phyloP scores from a whole-genome alignment of 768 basidiomycete species.

The Megacollybia marginata region DNA sequence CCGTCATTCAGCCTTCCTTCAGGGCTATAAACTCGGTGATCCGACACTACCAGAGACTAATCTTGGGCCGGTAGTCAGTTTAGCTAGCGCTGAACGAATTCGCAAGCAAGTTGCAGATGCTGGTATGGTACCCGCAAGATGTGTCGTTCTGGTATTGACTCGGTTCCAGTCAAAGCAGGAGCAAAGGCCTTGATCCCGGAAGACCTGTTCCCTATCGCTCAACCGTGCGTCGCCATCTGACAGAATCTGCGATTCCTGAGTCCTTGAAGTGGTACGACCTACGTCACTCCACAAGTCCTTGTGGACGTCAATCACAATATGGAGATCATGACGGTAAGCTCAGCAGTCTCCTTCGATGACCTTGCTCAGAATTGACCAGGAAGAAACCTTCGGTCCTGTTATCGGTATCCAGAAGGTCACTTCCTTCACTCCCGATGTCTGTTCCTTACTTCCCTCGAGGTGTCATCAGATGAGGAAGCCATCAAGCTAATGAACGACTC shows the following conservation, averaged over 20 bases:
- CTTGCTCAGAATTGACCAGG: conserved; percentile 26
- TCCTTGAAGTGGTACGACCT: conserved; percentile 61
- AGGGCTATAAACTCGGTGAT: conserved; percentile 84
- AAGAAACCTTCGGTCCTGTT: conserved; percentile 91
- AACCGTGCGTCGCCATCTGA: conserved; percentile 41
- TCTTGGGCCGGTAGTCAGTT: conserved; percentile 88
- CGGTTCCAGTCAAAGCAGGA: conserved; percentile 56
- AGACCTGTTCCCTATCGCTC: conserved; percentile 57
- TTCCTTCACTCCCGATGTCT: not conserved
- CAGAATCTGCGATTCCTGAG: not conserved
- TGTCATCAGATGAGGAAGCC: conserved; percentile 82
- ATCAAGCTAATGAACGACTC: conserved; percentile 94
- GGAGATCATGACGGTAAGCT: conserved; percentile 81
- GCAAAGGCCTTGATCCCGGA: conserved; percentile 72
- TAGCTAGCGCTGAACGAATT: conserved; percentile 80
- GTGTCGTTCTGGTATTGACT: not conserved
- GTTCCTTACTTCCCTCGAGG: conserved; percentile 31
- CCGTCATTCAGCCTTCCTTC: not conserved
- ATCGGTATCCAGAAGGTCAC: conserved; percentile 86
- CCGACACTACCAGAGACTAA: conserved; percentile 69
- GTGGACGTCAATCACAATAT: conserved; percentile 92
- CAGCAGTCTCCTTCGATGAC: not conserved
- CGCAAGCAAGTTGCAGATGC: conserved; percentile 84
- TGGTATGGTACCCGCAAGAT: conserved; percentile 30
- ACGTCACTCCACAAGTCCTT: conserved; percentile 87